A percentile compares a stretch with the other conserved stretches of the same genome.
Evolutionary conservation across 1,284 basidiomycete species (phyloP).

Genomic region (Trichosporon faecale): DNA sequence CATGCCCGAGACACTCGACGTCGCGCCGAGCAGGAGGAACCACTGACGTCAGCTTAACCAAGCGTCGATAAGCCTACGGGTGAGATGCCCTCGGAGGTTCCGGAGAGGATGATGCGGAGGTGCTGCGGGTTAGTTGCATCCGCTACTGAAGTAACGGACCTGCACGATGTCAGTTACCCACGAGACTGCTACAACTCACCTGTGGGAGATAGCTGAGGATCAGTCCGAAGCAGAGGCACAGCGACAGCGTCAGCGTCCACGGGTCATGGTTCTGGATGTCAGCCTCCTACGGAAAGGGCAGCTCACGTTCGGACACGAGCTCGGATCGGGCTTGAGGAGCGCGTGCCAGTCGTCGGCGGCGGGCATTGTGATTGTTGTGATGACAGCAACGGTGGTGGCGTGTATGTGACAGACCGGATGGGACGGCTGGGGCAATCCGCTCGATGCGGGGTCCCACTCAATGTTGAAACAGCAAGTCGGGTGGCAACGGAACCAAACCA

Average conservation of each 20-base stretch:
- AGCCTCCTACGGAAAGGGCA: conserved; percentile 12
- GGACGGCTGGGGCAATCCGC: neutral
- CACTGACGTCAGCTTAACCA: conserved; percentile 53
- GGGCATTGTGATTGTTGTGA: neutral
- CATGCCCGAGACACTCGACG: conserved; percentile 72
- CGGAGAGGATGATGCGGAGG: conserved; percentile 54
- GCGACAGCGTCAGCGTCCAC: conserved; percentile 65
- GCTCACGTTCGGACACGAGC: conserved; percentile 25
- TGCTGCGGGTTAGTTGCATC: conserved; percentile 19
- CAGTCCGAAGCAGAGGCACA: conserved; percentile 72
- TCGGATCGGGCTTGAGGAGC: conserved; percentile 5
- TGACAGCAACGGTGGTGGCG: neutral
- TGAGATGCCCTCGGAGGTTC: conserved; percentile 81
- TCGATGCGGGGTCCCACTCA: neutral
- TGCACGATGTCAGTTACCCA: neutral
- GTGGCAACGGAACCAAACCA: neutral
- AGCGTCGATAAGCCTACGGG: conserved; percentile 55
- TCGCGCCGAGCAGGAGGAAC: conserved; percentile 90
- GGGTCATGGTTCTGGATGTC: conserved; percentile 23
- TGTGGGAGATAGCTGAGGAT: conserved; percentile 86
- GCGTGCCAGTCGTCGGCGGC: neutral
- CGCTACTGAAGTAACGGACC: neutral
- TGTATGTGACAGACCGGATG: neutral
- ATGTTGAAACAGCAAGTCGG: neutral
- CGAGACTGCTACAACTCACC: conserved; percentile 53